Evolutionary conservation across 2,329 filamentous ascomycete species (phyloP).

Genomic region (Celoporthe dispersa): DNA sequence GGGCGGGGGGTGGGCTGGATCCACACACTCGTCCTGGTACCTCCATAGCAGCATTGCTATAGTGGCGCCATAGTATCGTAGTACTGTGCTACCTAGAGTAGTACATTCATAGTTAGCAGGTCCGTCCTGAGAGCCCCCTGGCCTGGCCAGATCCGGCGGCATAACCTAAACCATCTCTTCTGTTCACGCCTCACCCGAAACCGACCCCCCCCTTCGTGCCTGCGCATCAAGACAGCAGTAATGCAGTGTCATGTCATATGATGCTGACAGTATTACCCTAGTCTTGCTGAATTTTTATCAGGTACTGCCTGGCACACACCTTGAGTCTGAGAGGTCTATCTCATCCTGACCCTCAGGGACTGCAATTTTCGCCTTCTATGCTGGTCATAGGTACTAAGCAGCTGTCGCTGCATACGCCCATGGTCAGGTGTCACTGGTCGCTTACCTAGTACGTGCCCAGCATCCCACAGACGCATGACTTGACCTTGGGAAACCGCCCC

Average conservation of each 20-base stretch:
- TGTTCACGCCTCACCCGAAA: neutral
- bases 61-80: neutral
- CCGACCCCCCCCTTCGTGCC: neutral
- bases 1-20: neutral
- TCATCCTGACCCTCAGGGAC: neutral
- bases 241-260: neutral
- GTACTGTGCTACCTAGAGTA: neutral
- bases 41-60: neutral
- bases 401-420: neutral
- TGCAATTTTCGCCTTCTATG: neutral
- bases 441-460: neutral
- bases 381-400: neutral
- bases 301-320: too few species aligned
- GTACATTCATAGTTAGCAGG: neutral
- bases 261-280: neutral
- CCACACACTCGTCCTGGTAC: neutral
- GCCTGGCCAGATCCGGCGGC: neutral
- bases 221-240: neutral
- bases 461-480: neutral
- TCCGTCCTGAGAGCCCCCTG: neutral
- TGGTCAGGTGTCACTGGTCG: neutral
- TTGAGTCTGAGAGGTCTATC: neutral
- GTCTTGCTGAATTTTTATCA: neutral
- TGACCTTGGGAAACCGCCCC: neutral
- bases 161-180: neutral